A percentile compares a stretch with the other conserved stretches of the same genome.
Conservation (phyloP, 2,329 filamentous ascomycete species). For the Stagonosporopsis rhizophila region DNA sequence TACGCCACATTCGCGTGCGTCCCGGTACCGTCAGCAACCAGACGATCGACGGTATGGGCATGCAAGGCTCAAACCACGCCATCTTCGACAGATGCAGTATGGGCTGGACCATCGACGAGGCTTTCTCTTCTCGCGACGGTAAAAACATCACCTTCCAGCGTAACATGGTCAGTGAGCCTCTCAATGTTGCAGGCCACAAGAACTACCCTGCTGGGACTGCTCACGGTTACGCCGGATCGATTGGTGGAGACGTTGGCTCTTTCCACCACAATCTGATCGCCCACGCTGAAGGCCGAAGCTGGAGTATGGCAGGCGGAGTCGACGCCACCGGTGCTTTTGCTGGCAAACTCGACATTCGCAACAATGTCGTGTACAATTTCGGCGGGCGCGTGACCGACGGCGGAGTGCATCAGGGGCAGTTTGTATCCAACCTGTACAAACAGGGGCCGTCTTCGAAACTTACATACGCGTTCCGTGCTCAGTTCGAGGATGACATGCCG, state of each 20-base stretch:
- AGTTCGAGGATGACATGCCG: conserved; percentile 44
- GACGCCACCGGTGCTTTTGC: conserved; percentile 41
- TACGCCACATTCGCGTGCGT: conserved; percentile 34
- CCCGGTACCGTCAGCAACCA: conserved; percentile 41
- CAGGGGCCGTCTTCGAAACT: conserved; percentile 39
- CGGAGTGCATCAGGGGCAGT: conserved; percentile 43
- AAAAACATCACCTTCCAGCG: conserved; percentile 49
- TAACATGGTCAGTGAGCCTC: conserved; percentile 48
- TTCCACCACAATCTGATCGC: conserved; percentile 50
- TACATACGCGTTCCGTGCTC: conserved; percentile 36
- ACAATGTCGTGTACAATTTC: conserved; percentile 50
- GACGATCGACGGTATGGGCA: conserved; percentile 48
- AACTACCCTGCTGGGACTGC: conserved; percentile 46
- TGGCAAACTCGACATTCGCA: conserved; percentile 45
- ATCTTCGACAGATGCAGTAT: conserved; percentile 48
- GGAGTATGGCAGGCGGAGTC: conserved; percentile 48
- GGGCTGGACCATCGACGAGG: conserved; percentile 48
- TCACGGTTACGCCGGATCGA: conserved; percentile 28
- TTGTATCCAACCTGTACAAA: conserved; percentile 48
- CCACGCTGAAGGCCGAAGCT: conserved; percentile 51
- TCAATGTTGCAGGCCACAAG: conserved; percentile 49
- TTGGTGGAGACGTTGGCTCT: conserved; percentile 46
- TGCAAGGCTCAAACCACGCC: conserved; percentile 45
- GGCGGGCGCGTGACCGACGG: conserved; percentile 46
- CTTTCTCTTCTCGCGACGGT: conserved; percentile 45